phyloP scores from a whole-genome alignment of 805 yeast genomes.

The Saccharomycopsis guyanensis region DNA sequence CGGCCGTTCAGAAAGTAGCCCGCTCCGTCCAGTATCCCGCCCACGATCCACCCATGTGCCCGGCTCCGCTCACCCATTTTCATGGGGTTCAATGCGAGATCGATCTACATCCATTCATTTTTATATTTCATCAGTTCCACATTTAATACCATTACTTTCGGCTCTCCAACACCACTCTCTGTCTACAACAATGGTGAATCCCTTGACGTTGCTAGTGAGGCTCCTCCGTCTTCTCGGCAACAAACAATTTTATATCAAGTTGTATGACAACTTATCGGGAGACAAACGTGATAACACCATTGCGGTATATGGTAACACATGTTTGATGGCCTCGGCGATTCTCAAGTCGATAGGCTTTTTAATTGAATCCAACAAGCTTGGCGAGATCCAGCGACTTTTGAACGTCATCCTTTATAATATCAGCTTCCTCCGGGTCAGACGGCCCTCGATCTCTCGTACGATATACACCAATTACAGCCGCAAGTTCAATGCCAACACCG shows the following conservation, averaged over 20 bases:
- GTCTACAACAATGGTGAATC: not conserved
- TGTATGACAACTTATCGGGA: slow-evolving; percentile 15
- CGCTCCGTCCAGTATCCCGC: too few relatives aligned
- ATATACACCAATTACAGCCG: slow-evolving; percentile 1
- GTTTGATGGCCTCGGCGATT: slow-evolving; percentile 14
- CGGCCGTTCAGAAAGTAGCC: too few relatives aligned
- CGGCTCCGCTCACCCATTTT: slow-evolving; percentile 23
- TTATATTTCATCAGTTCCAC: too few relatives aligned
- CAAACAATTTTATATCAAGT: slow-evolving; percentile 7
- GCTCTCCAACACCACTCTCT: too few relatives aligned
- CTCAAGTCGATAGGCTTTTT: slow-evolving; percentile 9
- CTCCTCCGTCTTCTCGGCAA: slow-evolving; percentile 3
- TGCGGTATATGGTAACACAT: slow-evolving; percentile 14
- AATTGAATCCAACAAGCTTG: slow-evolving; percentile 7
- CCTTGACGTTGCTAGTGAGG: not conserved
- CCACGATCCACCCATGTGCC: too few relatives aligned
- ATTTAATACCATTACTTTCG: too few relatives aligned
- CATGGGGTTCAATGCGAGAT: slow-evolving; percentile 35
- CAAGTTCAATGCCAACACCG: slow-evolving; percentile 8
- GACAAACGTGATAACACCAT: slow-evolving; percentile 13
- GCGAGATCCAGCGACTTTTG: slow-evolving; percentile 3
- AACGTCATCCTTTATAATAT: slow-evolving; percentile 7
- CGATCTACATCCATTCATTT: too few relatives aligned
- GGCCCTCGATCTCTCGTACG: not conserved
- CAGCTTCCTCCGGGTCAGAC: not conserved